These are phyloP conservation scores for Vigna reflexopilosa DNA, from an alignment of 306 rosid genomes.

Conservation along the genomic window DNA sequence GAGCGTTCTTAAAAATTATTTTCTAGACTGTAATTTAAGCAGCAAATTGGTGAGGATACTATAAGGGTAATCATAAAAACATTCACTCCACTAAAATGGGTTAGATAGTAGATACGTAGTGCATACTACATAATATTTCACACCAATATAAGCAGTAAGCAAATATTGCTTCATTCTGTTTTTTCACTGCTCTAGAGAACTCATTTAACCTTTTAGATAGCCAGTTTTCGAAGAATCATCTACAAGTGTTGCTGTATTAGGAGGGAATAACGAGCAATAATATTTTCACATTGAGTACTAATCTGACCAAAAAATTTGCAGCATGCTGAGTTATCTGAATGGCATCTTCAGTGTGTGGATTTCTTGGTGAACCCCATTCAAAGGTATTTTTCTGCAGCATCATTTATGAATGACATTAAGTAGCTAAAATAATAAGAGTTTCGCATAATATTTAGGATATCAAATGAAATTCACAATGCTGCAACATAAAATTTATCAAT, in stretches of 20 bases:
- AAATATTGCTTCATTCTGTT: no score
- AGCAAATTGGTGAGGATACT: not conserved
- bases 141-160: not conserved
- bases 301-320: slow-evolving; percentile 90
- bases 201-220: not conserved
- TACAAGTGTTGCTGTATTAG: not conserved
- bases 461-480: slow-evolving; percentile 7
- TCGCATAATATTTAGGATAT: not conserved
- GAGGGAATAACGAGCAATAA: not conserved
- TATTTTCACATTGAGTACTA: slow-evolving; percentile 42
- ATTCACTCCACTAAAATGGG: slow-evolving; percentile 21
- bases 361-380: slow-evolving; percentile 71
- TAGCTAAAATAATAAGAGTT: slow-evolving; percentile 7
- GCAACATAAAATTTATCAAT: slow-evolving; percentile 30
- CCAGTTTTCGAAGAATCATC: not conserved
- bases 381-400: slow-evolving; percentile 86
- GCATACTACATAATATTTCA: slow-evolving; percentile 7
- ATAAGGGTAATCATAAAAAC: slow-evolving; percentile 14
- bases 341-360: slow-evolving; percentile 90
- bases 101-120: not conserved
- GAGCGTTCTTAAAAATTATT: not conserved
- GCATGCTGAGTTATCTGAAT: slow-evolving; percentile 72
- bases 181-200: not conserved
- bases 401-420: slow-evolving; percentile 35
- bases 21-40: slow-evolving; percentile 3